Base-by-base conservation (phyloP, 2,329 filamentous ascomycete species). In the Geosmithia morbida region DNA sequence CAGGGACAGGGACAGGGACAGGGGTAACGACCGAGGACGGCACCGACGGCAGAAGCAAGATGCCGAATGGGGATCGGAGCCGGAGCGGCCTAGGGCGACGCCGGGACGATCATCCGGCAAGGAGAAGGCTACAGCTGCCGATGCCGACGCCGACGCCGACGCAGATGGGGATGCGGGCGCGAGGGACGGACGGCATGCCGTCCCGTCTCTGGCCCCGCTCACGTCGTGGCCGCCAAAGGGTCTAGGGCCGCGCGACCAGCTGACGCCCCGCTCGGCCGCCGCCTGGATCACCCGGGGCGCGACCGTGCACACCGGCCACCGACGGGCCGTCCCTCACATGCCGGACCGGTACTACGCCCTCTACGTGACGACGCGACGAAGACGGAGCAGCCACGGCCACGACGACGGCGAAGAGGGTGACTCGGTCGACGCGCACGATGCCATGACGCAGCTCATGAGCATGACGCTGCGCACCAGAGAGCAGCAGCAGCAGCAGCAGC, bases 401-500 rank as follows among this genome's bases (percentile, higher is more conserved):
- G 33, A 37, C 14, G 33, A 13, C 33, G 33, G 13, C 33, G 33
- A 16, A 5, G 62, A 62, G n/a, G 66, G 61, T 3, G 75, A 79
- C 50, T 61, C 60, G 7, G 70, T 65, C 16, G 69, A 74, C 53
- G 59, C 69, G 22, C 72, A 77, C 57, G 69, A 75, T 52, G 61
- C 69, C 45, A 79, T 79, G 75, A 70, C 66, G 8, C 71, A 77
- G 60, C 68, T 79, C 54, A 77, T 76, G 68, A 77, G 73, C 2
- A 60, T 79, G 56, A 65, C 69, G 22, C 63, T 73, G 14, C 64
- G 69, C 48, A 67, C 69, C 3, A 55, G n/a, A 10, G n/a, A 20
- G 14, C 37, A 40, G 37, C 22, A n/a, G n/a, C n/a, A n/a, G n/a
- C n/a, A n/a, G n/a, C n/a, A n/a, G n/a, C n/a, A n/a, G n/a, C n/a